Evolutionary conservation across 225 moss, liverwort and hornwort genomes (phyloP).

Genomic region (Physcomitrellopsis africana): DNA sequence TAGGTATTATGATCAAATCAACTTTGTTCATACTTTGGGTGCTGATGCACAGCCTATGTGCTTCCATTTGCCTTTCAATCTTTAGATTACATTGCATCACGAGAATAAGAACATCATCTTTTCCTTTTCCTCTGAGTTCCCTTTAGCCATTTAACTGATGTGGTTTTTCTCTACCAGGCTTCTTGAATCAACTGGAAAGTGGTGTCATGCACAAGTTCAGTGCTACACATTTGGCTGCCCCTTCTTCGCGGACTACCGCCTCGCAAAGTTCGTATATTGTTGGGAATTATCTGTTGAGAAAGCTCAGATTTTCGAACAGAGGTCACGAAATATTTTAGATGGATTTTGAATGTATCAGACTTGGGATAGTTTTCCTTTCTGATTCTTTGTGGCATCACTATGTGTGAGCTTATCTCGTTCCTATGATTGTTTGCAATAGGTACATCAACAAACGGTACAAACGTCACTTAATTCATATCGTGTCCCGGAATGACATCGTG

Average conservation of each 20-base stretch:
- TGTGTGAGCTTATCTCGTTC: neutral
- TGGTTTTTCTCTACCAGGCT: constrained; percentile 46
- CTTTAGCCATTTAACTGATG: constrained; percentile 3
- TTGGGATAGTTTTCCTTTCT: neutral
- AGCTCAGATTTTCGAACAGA: neutral
- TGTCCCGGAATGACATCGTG: constrained; percentile 97
- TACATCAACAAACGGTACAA: constrained; percentile 90
- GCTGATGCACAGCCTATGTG: too few relatives aligned
- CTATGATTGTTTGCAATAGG: constrained; percentile 27
- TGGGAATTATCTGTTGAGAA: neutral
- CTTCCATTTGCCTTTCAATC: too few relatives aligned
- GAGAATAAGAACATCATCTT: too few relatives aligned
- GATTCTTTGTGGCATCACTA: neutral
- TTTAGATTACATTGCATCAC: too few relatives aligned
- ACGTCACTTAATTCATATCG: constrained; percentile 88
- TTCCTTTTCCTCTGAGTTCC: neutral
- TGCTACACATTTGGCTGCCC: constrained; percentile 99
- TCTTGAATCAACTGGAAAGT: constrained; percentile 92
- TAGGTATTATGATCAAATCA: constrained; percentile 31
- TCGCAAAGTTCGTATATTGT: constrained; percentile 56
- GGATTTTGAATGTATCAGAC: neutral
- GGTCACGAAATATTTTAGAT: neutral
- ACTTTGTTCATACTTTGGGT: neutral
- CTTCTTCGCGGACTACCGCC: constrained; percentile 88
- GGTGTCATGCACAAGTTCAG: constrained; percentile 97